phyloP scores from a whole-genome alignment of 2,329 filamentous ascomycete genomes.

The Pseudocercospora ulei region DNA sequence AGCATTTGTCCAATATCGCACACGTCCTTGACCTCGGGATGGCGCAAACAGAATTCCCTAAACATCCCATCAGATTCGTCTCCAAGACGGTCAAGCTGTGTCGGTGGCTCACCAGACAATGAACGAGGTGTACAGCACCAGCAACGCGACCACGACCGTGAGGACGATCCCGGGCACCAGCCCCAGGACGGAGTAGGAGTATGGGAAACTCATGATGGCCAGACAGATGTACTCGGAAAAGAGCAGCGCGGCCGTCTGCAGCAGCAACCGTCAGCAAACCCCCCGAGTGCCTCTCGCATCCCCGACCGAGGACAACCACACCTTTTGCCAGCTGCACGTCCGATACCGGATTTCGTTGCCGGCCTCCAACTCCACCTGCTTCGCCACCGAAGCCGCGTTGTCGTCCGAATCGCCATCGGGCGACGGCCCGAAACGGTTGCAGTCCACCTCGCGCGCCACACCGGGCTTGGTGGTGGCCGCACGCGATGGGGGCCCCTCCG shows the following conservation, averaged over 20 bases:
- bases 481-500: conserved; percentile 13
- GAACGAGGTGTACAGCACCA: conserved; percentile 76
- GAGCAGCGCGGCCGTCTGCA: conserved; percentile 69
- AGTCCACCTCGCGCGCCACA: conserved; percentile 26
- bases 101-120: conserved; percentile 47
- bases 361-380: conserved; percentile 67
- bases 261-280: conserved; percentile 13
- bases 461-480: conserved; percentile 12
- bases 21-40: conserved; percentile 84
- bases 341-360: conserved; percentile 79
- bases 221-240: conserved; percentile 95
- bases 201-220: conserved; percentile 90
- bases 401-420: conserved; percentile 26
- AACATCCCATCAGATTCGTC: background rate
- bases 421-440: conserved; percentile 23
- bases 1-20: conserved; percentile 94
- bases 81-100: background rate
- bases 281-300: too few relatives aligned
- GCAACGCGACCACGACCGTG: conserved; percentile 63
- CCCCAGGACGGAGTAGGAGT: conserved; percentile 79
- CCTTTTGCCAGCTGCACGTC: conserved; percentile 89
- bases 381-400: conserved; percentile 43
- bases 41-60: conserved; percentile 82
- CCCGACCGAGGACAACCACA: conserved; percentile 34
- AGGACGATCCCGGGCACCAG: conserved; percentile 78